A percentile compares a stretch with the other conserved stretches of the same genome.
Evolutionary conservation across 805 yeast species (phyloP).

Genomic region (Teunomyces barrocoloradensis): DNA sequence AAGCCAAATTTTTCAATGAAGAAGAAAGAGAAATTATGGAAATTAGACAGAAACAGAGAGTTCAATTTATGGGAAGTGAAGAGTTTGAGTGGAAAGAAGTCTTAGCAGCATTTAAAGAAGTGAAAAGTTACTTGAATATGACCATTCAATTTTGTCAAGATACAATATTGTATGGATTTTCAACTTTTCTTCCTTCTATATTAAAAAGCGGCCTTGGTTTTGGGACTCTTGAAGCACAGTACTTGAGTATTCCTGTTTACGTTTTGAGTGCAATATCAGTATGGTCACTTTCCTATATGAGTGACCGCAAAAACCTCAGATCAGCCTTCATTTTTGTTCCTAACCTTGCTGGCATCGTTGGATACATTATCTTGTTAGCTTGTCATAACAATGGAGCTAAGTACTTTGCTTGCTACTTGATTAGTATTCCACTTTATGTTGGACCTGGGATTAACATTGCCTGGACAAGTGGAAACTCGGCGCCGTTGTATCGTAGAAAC

Average conservation of each 20-base stretch:
- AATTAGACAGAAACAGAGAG: constrained; percentile 33
- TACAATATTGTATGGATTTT: constrained; percentile 40
- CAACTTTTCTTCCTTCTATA: constrained; percentile 41
- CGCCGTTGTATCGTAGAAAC: constrained; percentile 42
- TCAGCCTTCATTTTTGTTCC: constrained; percentile 28
- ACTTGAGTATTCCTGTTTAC: constrained; percentile 40
- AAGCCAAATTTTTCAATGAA: constrained; percentile 39
- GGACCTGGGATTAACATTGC: constrained; percentile 39
- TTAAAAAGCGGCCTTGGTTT: constrained; percentile 30
- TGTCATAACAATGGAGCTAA: constrained; percentile 26
- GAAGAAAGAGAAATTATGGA: constrained; percentile 35
- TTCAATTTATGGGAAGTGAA: constrained; percentile 31
- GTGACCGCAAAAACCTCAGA: constrained; percentile 27
- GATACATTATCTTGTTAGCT: constrained; percentile 30
- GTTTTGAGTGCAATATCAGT: constrained; percentile 27
- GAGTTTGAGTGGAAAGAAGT: constrained; percentile 30
- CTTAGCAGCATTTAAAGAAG: constrained; percentile 32
- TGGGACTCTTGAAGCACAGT: constrained; percentile 30
- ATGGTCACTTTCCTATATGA: constrained; percentile 19
- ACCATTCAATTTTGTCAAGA: constrained; percentile 47
- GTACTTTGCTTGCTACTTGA: constrained; percentile 36
- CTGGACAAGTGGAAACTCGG: constrained; percentile 44
- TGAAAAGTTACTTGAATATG: constrained; percentile 32
- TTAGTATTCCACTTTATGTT: constrained; percentile 34
- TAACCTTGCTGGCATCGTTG: constrained; percentile 26